Percentiles rank a stretch among this genome's conserved stretches.
These are phyloP conservation scores for Barnettozyma siamensis DNA, from an alignment of 805 yeast species.

Conservation along the genomic window DNA sequence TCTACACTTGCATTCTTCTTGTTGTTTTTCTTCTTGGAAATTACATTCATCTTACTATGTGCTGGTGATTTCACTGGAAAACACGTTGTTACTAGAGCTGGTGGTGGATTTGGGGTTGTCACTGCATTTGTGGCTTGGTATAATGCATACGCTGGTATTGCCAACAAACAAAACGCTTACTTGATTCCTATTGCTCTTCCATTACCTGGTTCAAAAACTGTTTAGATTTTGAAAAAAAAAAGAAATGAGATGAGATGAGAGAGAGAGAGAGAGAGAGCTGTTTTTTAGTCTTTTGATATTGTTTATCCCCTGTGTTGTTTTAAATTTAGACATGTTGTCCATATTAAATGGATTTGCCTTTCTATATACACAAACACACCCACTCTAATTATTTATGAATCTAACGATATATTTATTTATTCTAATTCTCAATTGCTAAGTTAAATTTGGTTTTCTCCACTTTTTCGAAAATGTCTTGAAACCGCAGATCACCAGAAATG, in stretches of 20 bases:
- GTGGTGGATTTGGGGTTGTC: conserved; percentile 50
- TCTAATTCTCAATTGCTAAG: not conserved
- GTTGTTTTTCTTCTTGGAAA: conserved; percentile 45
- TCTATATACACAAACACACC: no score
- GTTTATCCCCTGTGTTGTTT: not conserved
- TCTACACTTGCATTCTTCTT: conserved; percentile 61
- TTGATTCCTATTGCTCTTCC: conserved; percentile 27
- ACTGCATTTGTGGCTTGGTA: conserved; percentile 53
- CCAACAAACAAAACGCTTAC: conserved; percentile 50
- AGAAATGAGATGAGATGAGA: no score
- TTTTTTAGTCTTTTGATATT: not conserved
- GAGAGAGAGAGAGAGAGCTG: no score
- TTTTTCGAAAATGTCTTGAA: not conserved
- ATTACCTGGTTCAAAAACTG: conserved; percentile 27
- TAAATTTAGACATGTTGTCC: no score
- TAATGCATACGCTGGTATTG: conserved; percentile 56
- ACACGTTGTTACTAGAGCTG: conserved; percentile 40
- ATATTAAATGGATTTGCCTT: no score
- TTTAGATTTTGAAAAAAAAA: not conserved
- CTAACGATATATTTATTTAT: not conserved
- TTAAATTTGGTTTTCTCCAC: not conserved
- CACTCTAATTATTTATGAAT: not conserved
- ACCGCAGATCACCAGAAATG: not conserved
- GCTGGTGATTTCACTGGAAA: conserved; percentile 45
- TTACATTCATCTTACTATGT: conserved; percentile 52